Conservation (phyloP, 306 rosid species). For the Malus domestica region DNA sequence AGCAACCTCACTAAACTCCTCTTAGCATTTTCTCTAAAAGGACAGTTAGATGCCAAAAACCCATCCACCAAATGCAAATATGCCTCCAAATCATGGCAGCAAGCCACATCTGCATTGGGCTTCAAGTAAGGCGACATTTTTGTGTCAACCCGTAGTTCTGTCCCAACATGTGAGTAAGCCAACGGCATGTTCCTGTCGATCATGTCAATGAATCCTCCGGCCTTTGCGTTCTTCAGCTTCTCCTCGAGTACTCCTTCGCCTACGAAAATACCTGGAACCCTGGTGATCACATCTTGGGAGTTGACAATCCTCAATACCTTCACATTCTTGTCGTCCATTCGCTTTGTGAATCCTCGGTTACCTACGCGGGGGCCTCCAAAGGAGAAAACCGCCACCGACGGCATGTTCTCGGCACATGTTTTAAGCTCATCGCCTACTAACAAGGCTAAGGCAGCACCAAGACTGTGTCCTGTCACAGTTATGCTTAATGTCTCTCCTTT, state of each 20-base stretch:
- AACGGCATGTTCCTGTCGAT: slow-evolving; percentile 45
- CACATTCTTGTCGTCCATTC: slow-evolving; percentile 29
- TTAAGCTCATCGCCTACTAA: slow-evolving; percentile 71
- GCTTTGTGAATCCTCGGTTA: slow-evolving; percentile 50
- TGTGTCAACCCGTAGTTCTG: slow-evolving; percentile 64
- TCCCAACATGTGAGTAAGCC: slow-evolving; percentile 75
- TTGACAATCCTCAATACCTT: slow-evolving; percentile 78
- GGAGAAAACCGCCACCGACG: slow-evolving; percentile 73
- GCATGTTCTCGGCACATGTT: slow-evolving; percentile 23
- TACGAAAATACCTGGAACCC: slow-evolving; percentile 46
- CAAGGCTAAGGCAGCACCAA: slow-evolving; percentile 75
- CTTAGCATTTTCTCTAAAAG: slow-evolving; percentile 77
- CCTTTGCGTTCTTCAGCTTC: slow-evolving; percentile 26
- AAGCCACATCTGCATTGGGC: slow-evolving; percentile 81
- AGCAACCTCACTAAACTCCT: slow-evolving; percentile 65
- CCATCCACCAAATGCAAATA: slow-evolving; percentile 93
- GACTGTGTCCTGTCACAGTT: slow-evolving; percentile 81
- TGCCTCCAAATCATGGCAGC: slow-evolving; percentile 92
- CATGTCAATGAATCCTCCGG: slow-evolving; percentile 37
- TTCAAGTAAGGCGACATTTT: slow-evolving; percentile 83
- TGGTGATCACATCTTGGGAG: slow-evolving; percentile 74
- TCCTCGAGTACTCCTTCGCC: slow-evolving; percentile 42
- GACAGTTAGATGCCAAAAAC: slow-evolving; percentile 70
- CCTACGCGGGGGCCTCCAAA: slow-evolving; percentile 94
- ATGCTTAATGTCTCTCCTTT: slow-evolving; percentile 66